These are phyloP conservation scores for Chlamydomonas sp. DNA, from an alignment of 139 green algal genomes.

Conservation along the genomic window DNA sequence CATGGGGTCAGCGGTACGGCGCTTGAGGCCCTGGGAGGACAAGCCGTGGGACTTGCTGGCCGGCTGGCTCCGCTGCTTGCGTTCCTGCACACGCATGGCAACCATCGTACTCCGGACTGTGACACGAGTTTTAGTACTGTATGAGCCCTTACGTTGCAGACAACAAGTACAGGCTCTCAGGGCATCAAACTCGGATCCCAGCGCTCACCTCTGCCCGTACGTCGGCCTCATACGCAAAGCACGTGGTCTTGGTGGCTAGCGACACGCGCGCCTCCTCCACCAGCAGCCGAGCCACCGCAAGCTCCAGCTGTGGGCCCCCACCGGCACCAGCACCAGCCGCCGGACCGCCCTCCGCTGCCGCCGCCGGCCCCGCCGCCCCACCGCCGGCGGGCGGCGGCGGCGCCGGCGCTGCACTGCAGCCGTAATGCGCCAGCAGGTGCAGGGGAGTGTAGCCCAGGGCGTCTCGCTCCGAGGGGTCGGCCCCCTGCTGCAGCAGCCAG, in stretches of 20 bases:
- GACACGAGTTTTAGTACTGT: no score
- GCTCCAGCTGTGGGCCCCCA: conserved; percentile 11
- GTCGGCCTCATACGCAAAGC: conserved; percentile 36
- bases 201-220: conserved; percentile 20
- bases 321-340: not conserved
- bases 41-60: no score
- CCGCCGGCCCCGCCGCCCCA: not conserved
- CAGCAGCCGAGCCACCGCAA: conserved; percentile 26
- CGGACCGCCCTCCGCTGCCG: not conserved
- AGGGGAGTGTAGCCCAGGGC: conserved; percentile 34
- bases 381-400: not conserved
- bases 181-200: no score
- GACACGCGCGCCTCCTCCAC: conserved; percentile 39
- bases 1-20: conserved; percentile 25
- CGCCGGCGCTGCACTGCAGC: conserved; percentile 16
- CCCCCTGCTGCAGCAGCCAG: conserved; percentile 36
- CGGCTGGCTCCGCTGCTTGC: no score
- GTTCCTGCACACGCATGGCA: no score
- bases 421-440: conserved; percentile 34
- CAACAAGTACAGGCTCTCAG: no score
- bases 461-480: conserved; percentile 24
- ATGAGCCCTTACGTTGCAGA: no score
- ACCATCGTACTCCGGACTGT: no score
- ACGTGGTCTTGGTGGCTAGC: conserved; percentile 33
- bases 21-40: not conserved